Percentiles rank a stretch among this genome's conserved stretches.
Conservation (phyloP, 2,329 filamentous ascomycete species). For the Didymella arachidicola region DNA sequence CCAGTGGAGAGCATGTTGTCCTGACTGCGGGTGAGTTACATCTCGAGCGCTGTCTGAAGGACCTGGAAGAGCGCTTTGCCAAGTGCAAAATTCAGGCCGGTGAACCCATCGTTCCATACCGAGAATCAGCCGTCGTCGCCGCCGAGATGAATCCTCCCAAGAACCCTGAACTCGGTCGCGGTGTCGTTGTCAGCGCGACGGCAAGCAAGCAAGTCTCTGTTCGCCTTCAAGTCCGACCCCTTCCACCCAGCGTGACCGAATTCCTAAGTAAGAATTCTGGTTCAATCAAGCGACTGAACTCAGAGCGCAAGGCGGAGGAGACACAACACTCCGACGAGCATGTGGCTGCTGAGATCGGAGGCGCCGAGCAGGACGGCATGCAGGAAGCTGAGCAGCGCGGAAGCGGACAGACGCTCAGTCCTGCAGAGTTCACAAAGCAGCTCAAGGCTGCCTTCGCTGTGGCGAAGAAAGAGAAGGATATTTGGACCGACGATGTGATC, state of each 20-base stretch:
- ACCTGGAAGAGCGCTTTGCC: conserved; percentile 90
- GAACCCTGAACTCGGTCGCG: conserved; percentile 85
- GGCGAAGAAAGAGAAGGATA: conserved; percentile 75
- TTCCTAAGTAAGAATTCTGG: conserved; percentile 83
- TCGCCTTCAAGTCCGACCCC: conserved; percentile 76
- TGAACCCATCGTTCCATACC: conserved; percentile 92
- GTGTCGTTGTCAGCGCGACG: conserved; percentile 76
- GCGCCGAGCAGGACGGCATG: conserved; percentile 58
- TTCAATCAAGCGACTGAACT: conserved; percentile 80
- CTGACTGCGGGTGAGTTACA: conserved; percentile 94
- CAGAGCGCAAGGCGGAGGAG: conserved; percentile 67
- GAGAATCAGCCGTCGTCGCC: conserved; percentile 86
- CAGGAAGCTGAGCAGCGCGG: conserved; percentile 64
- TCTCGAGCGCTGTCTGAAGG: conserved; percentile 90
- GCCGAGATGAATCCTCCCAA: conserved; percentile 91
- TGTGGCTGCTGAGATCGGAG: conserved; percentile 52
- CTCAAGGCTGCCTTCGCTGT: conserved; percentile 73
- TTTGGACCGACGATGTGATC: conserved; percentile 74
- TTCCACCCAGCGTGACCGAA: conserved; percentile 80
- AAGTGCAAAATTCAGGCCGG: conserved; percentile 94
- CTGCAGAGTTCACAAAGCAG: conserved; percentile 78
- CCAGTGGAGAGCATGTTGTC: conserved; percentile 93
- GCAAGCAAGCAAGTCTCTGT: conserved; percentile 87
- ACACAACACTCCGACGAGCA: conserved; percentile 49
- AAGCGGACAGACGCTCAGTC: conserved; percentile 67